phyloP scores from a whole-genome alignment of 495 filamentous ascomycete genomes.

The Aspergillus asperescens region DNA sequence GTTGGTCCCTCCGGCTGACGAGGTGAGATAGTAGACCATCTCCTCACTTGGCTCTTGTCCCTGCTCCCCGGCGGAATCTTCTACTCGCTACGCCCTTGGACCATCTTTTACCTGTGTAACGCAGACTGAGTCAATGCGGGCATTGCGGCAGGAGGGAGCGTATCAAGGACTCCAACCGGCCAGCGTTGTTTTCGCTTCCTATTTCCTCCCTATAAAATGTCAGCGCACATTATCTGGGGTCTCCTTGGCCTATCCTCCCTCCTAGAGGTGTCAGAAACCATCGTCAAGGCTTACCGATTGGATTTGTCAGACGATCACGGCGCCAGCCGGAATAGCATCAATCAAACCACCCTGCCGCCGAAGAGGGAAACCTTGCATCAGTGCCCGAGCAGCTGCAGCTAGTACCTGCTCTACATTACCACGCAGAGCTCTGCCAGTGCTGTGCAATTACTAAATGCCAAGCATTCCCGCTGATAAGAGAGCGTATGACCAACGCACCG shows the following conservation, averaged over 20 bases:
- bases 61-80: background rate
- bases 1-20: background rate
- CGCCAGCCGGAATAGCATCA: background rate
- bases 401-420: background rate
- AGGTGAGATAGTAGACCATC: background rate
- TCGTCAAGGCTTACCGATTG: background rate
- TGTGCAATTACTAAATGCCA: background rate
- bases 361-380: background rate
- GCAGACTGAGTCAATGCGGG: background rate
- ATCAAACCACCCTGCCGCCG: background rate
- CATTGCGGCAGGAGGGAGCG: background rate
- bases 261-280: background rate
- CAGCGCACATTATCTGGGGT: background rate
- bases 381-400: too few relatives aligned
- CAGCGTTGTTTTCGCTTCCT: background rate
- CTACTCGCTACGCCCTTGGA: background rate
- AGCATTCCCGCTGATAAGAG: background rate
- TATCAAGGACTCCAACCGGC: too few relatives aligned
- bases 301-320: background rate
- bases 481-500: background rate
- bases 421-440: background rate
- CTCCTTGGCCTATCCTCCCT: background rate
- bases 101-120: background rate
- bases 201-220: background rate
- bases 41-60: background rate